Evolutionary conservation across 2,329 filamentous ascomycete species (phyloP).

Genomic region (Harringtonia aguacate): DNA sequence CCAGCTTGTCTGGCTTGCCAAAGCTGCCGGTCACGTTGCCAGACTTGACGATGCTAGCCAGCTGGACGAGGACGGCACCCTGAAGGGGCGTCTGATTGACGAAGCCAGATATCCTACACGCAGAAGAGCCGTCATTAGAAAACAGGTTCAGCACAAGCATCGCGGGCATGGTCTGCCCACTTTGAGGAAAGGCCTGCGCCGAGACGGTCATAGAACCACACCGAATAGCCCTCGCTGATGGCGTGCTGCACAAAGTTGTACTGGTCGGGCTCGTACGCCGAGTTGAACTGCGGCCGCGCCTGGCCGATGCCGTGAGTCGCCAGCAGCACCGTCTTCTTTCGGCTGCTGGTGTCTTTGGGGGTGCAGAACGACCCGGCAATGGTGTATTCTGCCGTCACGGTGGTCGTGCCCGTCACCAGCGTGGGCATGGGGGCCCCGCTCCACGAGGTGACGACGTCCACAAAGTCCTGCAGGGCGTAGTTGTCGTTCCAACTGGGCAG

Average conservation of each 20-base stretch:
- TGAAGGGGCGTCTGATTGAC: too few species aligned
- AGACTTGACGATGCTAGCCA: not conserved
- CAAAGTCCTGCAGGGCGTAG: not conserved
- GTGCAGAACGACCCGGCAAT: not conserved
- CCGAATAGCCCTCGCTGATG: conserved; percentile 1
- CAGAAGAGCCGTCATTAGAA: too few species aligned
- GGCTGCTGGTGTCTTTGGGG: not conserved
- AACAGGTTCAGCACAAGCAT: too few species aligned
- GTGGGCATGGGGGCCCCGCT: not conserved
- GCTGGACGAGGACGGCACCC: too few species aligned
- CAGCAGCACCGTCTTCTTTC: not conserved
- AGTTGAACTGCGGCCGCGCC: not conserved
- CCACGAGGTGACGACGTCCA: not conserved
- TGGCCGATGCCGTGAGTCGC: not conserved
- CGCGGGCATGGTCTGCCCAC: too few species aligned
- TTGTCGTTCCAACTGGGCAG: not conserved
- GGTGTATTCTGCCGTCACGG: not conserved
- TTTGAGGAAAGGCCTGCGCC: not conserved
- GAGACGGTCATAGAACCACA: conserved; percentile 1
- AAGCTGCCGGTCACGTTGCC: not conserved
- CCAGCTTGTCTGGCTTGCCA: not conserved
- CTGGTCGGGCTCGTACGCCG: not conserved
- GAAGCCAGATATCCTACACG: too few species aligned
- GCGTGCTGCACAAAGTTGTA: conserved; percentile 3
- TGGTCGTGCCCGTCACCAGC: not conserved